Evolutionary conservation across 345 rosid genomes (phyloP).

Genomic region (Pelargonium nanum): DNA sequence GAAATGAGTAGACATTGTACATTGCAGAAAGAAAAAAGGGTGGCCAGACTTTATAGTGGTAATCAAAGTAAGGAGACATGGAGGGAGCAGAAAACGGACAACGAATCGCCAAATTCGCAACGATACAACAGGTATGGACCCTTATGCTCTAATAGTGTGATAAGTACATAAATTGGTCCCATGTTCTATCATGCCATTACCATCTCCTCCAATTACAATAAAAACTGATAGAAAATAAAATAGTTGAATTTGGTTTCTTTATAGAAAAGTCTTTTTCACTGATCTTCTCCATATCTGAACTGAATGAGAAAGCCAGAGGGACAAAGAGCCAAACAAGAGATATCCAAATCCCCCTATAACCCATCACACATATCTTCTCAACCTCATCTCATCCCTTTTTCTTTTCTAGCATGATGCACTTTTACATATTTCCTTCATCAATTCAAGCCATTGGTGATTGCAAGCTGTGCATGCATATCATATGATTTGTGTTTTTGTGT

Average conservation of each 20-base stretch:
- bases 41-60: no score
- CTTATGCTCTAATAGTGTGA: background rate
- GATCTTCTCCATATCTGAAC: background rate
- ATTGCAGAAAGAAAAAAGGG: no score
- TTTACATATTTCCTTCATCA: background rate
- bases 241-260: background rate
- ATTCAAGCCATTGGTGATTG: no score
- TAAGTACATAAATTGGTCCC: background rate
- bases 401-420: no score
- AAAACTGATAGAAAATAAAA: no score
- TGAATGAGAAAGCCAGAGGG: background rate
- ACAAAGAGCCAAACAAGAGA: constrained; percentile 2
- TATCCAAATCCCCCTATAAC: background rate
- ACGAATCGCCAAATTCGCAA: no score
- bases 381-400: background rate
- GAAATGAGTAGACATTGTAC: no score
- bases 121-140: background rate
- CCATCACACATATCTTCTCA: background rate
- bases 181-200: background rate
- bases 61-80: background rate
- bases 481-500: no score
- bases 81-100: background rate
- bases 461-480: no score
- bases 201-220: background rate
- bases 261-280: background rate